These are phyloP conservation scores for Cnidoscolus chayamansa DNA, from an alignment of 441 rosid species.

Conservation along the genomic window DNA sequence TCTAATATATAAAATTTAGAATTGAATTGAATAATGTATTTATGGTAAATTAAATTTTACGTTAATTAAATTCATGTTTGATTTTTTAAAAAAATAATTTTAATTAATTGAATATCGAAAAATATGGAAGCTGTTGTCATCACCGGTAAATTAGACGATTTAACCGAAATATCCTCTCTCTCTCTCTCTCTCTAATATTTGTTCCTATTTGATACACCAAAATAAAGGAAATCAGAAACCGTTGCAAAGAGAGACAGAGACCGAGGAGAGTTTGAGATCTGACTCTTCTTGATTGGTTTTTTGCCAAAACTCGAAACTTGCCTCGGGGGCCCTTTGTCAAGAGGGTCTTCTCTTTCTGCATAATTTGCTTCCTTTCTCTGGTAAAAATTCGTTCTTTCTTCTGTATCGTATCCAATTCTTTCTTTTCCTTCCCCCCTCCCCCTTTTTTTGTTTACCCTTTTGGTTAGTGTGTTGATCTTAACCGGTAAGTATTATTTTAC, in stretches of 20 bases:
- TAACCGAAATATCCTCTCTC: too few relatives aligned
- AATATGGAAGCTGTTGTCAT: too few relatives aligned
- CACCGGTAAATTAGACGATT: too few relatives aligned
- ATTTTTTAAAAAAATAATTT: too few relatives aligned
- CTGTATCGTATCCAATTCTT: background rate
- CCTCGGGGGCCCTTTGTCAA: constrained; percentile 23
- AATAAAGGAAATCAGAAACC: constrained; percentile 5
- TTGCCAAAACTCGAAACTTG: constrained; percentile 20
- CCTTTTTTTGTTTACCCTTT: background rate
- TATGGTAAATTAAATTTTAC: too few relatives aligned
- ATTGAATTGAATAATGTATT: too few relatives aligned
- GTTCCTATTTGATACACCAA: background rate
- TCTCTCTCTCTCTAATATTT: too few relatives aligned
- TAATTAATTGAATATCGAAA: too few relatives aligned
- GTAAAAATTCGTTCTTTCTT: constrained; percentile 7
- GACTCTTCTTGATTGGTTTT: constrained; percentile 15
- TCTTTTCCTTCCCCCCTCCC: background rate
- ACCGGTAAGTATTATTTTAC: background rate
- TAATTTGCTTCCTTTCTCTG: constrained; percentile 12
- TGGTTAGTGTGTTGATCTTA: constrained; percentile 12
- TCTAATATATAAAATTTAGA: too few relatives aligned
- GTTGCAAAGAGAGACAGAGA: constrained; percentile 7
- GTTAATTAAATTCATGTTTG: too few relatives aligned
- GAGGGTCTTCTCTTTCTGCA: constrained; percentile 29
- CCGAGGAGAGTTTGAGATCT: constrained; percentile 27